These are phyloP conservation scores for Mollisiaceae sp. DNA, from an alignment of 2,329 filamentous ascomycete genomes.

Conservation along the genomic window DNA sequence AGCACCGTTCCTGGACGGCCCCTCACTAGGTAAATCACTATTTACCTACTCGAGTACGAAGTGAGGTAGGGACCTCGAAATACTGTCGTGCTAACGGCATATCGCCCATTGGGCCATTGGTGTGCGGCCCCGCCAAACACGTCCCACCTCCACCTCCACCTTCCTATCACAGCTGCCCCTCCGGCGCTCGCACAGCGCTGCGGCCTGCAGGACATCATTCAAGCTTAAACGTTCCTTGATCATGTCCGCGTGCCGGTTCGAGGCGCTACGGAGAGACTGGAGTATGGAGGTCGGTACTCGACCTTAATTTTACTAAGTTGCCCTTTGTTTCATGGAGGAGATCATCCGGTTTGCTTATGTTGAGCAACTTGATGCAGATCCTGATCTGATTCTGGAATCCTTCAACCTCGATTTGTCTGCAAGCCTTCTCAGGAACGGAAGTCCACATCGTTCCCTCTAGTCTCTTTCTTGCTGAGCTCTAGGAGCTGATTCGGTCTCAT, in stretches of 20 bases:
- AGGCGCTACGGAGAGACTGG: conserved; percentile 1
- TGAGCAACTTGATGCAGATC: conserved; percentile 18
- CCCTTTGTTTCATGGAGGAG: conserved; percentile 24
- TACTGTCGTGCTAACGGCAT: background rate
- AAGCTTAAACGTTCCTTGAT: conserved; percentile 17
- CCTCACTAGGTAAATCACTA: too few species aligned
- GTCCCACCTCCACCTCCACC: conserved; percentile 5
- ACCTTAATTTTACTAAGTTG: conserved; percentile 14
- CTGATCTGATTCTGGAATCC: conserved; percentile 11
- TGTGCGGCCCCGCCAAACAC: background rate
- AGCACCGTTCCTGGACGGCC: too few species aligned
- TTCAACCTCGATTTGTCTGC: conserved; percentile 10
- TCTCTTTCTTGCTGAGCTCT: conserved; percentile 29
- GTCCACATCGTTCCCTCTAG: conserved; percentile 16
- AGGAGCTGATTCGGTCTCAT: conserved; percentile 13
- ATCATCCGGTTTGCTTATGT: conserved; percentile 17
- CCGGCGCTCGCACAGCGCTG: conserved; percentile 10
- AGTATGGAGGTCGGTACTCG: conserved; percentile 15
- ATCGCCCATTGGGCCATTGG: background rate
- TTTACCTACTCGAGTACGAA: too few species aligned
- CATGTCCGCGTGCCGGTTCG: background rate
- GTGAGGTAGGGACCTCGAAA: too few species aligned
- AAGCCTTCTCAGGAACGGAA: conserved; percentile 27
- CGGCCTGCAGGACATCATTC: conserved; percentile 19
- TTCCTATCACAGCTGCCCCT: conserved; percentile 15